Evolutionary conservation across 176 grass and related monocot species (phyloP).

Genomic region (Oryza longistaminata): DNA sequence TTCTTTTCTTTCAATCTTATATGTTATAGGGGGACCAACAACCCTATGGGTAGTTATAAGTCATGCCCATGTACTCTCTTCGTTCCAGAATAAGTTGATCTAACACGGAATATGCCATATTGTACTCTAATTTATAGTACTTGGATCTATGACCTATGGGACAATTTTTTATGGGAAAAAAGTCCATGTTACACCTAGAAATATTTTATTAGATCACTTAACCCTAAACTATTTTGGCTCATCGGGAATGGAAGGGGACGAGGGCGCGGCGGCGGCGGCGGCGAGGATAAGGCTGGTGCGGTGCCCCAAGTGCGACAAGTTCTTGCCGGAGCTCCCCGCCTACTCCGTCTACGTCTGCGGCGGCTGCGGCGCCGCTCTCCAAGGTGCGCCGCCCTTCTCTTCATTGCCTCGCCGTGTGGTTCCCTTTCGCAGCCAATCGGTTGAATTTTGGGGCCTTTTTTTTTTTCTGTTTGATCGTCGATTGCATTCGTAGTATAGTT

Average conservation of each 20-base stretch:
- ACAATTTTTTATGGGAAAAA: no score
- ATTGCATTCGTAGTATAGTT: not conserved
- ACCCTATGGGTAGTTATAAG: no score
- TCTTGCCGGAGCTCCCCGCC: slow-evolving; percentile 83
- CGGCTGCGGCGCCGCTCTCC: slow-evolving; percentile 79
- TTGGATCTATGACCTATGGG: no score
- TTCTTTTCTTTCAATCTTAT: no score
- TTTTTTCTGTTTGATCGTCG: not conserved
- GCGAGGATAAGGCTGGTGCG: slow-evolving; percentile 81
- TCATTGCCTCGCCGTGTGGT: not conserved
- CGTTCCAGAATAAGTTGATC: no score
- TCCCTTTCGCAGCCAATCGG: not conserved
- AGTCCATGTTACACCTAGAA: no score
- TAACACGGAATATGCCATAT: no score
- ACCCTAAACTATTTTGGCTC: no score
- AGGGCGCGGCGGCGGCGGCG: slow-evolving; percentile 23
- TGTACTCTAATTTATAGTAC: no score
- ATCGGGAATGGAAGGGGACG: slow-evolving; percentile 45
- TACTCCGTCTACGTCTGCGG: slow-evolving; percentile 94
- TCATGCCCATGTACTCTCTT: no score
- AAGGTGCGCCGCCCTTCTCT: slow-evolving; percentile 38
- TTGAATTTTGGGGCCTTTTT: not conserved
- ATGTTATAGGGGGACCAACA: no score
- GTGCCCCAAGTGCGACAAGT: slow-evolving; percentile 94
- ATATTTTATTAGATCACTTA: no score